These are phyloP conservation scores for Bocquillonia castaneifolia DNA, from an alignment of 441 rosid genomes.

Conservation along the genomic window DNA sequence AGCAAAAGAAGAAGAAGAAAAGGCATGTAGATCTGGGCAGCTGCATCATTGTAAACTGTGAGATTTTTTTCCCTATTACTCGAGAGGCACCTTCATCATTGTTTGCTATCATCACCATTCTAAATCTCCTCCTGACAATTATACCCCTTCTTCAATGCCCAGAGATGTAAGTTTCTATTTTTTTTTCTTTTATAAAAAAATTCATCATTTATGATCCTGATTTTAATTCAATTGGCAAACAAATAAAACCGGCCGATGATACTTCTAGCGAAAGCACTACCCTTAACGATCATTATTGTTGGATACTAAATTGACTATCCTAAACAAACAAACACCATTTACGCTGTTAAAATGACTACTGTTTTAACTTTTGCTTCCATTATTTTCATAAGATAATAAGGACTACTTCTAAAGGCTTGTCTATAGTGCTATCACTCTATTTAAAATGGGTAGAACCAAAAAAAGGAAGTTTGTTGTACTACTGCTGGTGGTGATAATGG, in stretches of 20 bases:
- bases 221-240: too few relatives aligned
- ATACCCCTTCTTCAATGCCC: constrained; percentile 92
- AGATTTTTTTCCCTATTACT: constrained; percentile 77
- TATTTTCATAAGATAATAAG: constrained; percentile 77
- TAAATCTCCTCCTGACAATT: constrained; percentile 52
- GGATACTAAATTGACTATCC: constrained; percentile 86
- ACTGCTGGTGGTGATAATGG: constrained; percentile 45
- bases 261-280: constrained; percentile 61
- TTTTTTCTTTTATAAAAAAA: background rate
- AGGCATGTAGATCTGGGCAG: constrained; percentile 90
- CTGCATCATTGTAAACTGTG: constrained; percentile 80
- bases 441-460: constrained; percentile 65
- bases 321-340: too few relatives aligned
- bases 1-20: constrained; percentile 80
- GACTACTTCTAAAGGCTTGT: constrained; percentile 74
- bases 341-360: constrained; percentile 95
- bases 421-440: constrained; percentile 71
- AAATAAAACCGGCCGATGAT: too few relatives aligned
- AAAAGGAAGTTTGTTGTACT: too few relatives aligned
- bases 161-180: constrained; percentile 41
- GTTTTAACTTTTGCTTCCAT: constrained; percentile 89
- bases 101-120: constrained; percentile 58
- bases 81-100: constrained; percentile 57
- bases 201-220: background rate
- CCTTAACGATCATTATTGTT: constrained; percentile 76